Base-by-base conservation (phyloP, 2,329 filamentous ascomycete genomes). In the Penicillium sp. region DNA sequence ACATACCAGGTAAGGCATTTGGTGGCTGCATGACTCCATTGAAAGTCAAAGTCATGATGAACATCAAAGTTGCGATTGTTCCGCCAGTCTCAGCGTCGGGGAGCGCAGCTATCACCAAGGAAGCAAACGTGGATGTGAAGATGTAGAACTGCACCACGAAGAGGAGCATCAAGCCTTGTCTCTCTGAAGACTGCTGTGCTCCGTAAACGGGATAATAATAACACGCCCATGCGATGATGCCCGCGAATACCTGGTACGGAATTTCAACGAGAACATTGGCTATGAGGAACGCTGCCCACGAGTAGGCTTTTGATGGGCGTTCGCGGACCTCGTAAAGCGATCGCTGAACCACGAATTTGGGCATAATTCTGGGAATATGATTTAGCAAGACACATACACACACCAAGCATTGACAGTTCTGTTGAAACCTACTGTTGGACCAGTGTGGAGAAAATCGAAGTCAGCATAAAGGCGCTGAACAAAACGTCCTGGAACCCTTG, bases 401-500 rank as follows among this genome's bases (percentile, higher is more conserved):
- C 8, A n/a, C 9, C 24, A 0, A 29, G 5, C 5, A 13, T 5
- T 9, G 27, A 8, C 12, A 11, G 13, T 5, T 4, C 11, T n/a
- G 24, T 5, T 18, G 69, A 32, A 5, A 60, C 61, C 58, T 54
- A 72, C 67, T 77, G 77, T 55, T 80, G 76, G 1, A 78, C 75
- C 13, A 80, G 61, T 3, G 73, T 75, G 1, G 78, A 77, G 62
- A 81, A 80, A 34, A 77, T 72, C 3, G 73, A 71, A 56, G 74
- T 74, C 45, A 91, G 71, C 77, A 91, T 86, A 77, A 94, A 94
- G 55, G 93, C 85, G 63, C 83, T 79, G 65, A 94, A 94, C 76
- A 91, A 84, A 58, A 90, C 86, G 71, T 93, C 90, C 68, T 91
- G 86, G 9, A 94, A 75, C 45, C 88, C 89, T 63, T 90, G 86